Percentiles rank a stretch among this genome's conserved stretches.
phyloP scores from a whole-genome alignment of 192 early-diverging fungal species.

The Lobosporangium transversale region DNA sequence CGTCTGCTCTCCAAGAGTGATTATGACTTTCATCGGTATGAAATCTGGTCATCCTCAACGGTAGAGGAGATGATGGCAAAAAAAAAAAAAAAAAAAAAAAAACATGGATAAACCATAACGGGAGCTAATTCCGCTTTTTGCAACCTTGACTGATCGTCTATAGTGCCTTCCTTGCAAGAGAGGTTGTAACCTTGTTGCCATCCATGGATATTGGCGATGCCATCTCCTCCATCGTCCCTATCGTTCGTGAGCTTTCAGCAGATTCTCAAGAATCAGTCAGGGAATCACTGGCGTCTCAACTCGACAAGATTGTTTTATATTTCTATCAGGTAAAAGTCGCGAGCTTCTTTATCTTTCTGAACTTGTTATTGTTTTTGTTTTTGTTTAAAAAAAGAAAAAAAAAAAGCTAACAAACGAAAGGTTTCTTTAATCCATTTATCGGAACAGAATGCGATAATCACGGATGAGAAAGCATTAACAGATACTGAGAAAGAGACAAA shows the following conservation, averaged over 20 bases:
- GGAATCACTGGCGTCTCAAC: conserved; percentile 29
- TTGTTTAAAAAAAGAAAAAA: background rate
- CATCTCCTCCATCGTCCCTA: conserved; percentile 24
- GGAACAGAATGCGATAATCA: background rate
- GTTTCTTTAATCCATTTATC: too few species aligned
- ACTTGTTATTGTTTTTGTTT: background rate
- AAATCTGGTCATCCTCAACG: background rate
- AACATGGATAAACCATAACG: too few species aligned
- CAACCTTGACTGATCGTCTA: background rate
- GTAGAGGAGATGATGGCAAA: too few species aligned
- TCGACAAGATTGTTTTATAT: conserved; percentile 45
- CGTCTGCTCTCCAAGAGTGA: conserved; percentile 28
- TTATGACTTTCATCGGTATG: conserved; percentile 51
- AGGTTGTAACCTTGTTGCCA: conserved; percentile 20
- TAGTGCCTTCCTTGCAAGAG: conserved; percentile 25
- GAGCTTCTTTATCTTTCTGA: background rate
- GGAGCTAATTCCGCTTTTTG: too few species aligned
- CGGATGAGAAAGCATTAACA: conserved; percentile 3
- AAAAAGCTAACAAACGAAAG: background rate
- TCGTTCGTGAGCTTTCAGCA: conserved; percentile 18
- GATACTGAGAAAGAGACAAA: background rate
- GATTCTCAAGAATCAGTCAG: conserved; percentile 31
- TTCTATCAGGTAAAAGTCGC: conserved; percentile 24
- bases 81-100: too few species aligned
- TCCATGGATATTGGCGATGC: conserved; percentile 25